Evolutionary conservation across 176 grass and related monocot genomes (phyloP).

Genomic region (Aegilops bicornis): DNA sequence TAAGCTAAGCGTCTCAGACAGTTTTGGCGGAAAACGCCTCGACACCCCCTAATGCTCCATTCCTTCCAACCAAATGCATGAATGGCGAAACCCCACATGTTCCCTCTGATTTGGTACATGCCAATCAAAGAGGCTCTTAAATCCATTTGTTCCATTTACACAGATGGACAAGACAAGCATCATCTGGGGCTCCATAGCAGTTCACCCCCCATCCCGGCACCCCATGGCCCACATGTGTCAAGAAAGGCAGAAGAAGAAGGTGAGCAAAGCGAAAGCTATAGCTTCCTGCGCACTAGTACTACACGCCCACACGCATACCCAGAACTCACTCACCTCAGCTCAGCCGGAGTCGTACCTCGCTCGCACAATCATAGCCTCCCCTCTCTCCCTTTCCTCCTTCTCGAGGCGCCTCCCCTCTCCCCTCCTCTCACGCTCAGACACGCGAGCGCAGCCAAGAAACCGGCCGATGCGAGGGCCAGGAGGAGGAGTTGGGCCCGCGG

Average conservation of each 20-base stretch:
- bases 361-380: constrained; percentile 18
- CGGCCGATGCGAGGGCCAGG: constrained; percentile 24
- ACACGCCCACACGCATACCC: constrained; percentile 29
- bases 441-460: neutral
- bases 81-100: neutral
- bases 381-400: constrained; percentile 28
- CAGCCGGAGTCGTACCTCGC: neutral
- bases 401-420: constrained; percentile 34
- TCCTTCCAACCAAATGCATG: neutral
- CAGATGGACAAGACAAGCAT: neutral
- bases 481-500: neutral
- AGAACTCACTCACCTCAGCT: neutral
- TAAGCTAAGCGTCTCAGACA: too few relatives aligned
- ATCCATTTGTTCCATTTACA: neutral
- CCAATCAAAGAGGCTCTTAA: neutral
- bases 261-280: neutral
- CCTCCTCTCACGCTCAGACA: neutral
- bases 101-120: neutral
- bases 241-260: too few relatives aligned
- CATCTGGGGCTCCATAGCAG: neutral
- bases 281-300: constrained; percentile 10
- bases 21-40: too few relatives aligned
- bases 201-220: neutral
- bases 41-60: neutral
- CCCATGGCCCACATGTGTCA: neutral